phyloP scores from a whole-genome alignment of 768 basidiomycete genomes.

The Leucosporidium creatinivorum region DNA sequence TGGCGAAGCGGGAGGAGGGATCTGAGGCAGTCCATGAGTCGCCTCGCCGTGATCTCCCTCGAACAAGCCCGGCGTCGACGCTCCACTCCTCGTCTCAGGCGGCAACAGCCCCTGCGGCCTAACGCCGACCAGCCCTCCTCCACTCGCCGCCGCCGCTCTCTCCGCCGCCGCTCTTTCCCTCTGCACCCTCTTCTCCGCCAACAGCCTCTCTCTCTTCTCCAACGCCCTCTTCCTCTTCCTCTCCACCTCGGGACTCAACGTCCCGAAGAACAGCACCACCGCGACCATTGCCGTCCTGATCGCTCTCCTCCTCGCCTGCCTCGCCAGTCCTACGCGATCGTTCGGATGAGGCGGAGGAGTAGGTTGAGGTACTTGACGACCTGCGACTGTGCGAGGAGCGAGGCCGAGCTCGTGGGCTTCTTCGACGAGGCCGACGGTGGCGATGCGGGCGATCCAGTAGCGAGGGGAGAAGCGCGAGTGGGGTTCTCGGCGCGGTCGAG shows the following conservation, averaged over 20 bases:
- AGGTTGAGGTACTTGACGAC: conserved; percentile 6
- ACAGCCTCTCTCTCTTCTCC: conserved; percentile 34
- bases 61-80: not conserved
- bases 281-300: conserved; percentile 11
- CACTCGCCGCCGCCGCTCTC: conserved; percentile 3
- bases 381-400: conserved; percentile 22
- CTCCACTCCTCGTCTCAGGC: not conserved
- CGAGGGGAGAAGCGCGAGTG: conserved; percentile 28
- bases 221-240: conserved; percentile 34
- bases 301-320: not conserved
- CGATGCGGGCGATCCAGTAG: conserved; percentile 36
- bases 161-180: conserved; percentile 6
- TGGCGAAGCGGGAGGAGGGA: no score
- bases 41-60: not conserved
- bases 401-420: conserved; percentile 36
- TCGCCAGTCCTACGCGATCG: not conserved
- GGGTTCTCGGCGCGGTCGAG: conserved; percentile 5
- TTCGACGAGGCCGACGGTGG: conserved; percentile 31
- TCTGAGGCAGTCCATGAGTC: not conserved
- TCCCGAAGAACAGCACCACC: conserved; percentile 34
- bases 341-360: not conserved
- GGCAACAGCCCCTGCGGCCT: not conserved
- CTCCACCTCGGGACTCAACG: conserved; percentile 36
- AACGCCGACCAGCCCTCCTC: not conserved
- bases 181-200: conserved; percentile 13